These are phyloP conservation scores for Tulasnella sp. DNA, from an alignment of 768 basidiomycete species.

Conservation along the genomic window DNA sequence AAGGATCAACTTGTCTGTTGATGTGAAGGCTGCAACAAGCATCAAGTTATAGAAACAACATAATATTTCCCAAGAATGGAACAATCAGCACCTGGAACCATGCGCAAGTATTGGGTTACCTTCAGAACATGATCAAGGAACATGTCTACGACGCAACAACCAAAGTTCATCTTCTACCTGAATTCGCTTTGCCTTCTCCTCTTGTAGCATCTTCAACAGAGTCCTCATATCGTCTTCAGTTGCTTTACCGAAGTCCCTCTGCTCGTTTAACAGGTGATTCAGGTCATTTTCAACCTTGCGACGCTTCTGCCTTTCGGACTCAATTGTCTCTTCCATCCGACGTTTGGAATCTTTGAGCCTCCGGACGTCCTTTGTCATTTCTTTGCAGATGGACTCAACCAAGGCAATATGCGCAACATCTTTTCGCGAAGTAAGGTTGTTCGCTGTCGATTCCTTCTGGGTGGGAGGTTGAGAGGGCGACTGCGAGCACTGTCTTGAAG, in stretches of 20 bases:
- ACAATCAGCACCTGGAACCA: too few relatives aligned
- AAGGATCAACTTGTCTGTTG: too few relatives aligned
- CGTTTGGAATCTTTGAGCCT: slow-evolving; percentile 1
- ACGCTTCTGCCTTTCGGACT: slow-evolving; percentile 1
- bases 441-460: not conserved
- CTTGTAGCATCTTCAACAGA: not conserved
- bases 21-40: too few relatives aligned
- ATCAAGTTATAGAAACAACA: too few relatives aligned
- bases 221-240: not conserved
- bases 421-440: too few relatives aligned
- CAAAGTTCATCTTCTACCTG: slow-evolving; percentile 8
- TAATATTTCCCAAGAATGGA: too few relatives aligned
- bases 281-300: slow-evolving; percentile 2
- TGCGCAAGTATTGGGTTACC: too few relatives aligned
- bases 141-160: too few relatives aligned
- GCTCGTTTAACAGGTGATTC: too few relatives aligned
- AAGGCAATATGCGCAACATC: not conserved
- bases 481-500: too few relatives aligned
- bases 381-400: not conserved
- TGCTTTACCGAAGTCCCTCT: too few relatives aligned
- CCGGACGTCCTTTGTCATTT: not conserved
- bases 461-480: not conserved
- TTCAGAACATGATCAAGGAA: too few relatives aligned
- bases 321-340: slow-evolving; percentile 2
- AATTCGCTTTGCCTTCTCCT: not conserved